phyloP scores from a whole-genome alignment of 129 eudicot species.

The Helianthus annuus region DNA sequence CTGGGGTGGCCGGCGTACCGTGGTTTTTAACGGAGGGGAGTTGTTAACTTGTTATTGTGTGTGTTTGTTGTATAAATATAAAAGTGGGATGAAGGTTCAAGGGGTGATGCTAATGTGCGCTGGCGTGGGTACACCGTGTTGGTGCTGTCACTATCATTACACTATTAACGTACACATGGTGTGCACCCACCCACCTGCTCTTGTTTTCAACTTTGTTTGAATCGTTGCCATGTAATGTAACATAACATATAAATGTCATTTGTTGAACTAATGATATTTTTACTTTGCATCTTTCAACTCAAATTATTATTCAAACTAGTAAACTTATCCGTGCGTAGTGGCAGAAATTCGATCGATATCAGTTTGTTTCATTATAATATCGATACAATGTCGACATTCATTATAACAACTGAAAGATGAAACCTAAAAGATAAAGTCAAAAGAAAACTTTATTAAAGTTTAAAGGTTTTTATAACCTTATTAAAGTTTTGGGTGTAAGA shows the following conservation, averaged over 20 bases:
- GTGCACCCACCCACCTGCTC: conserved; percentile 35
- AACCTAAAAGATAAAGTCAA: too few relatives aligned
- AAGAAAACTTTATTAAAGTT: too few relatives aligned
- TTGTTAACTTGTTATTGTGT: not conserved
- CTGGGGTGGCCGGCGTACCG: conserved; percentile 26
- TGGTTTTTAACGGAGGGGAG: conserved; percentile 17
- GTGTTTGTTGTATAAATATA: not conserved
- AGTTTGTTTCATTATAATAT: too few relatives aligned
- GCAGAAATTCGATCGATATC: too few relatives aligned
- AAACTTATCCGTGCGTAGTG: too few relatives aligned
- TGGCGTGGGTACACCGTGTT: conserved; percentile 26
- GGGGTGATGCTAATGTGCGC: conserved; percentile 30
- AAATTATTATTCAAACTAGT: too few relatives aligned
- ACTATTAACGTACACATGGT: conserved; percentile 22
- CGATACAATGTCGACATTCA: too few relatives aligned
- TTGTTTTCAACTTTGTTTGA: not conserved
- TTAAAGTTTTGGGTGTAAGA: too few relatives aligned
- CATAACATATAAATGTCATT: conserved; percentile 5
- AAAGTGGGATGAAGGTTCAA: not conserved
- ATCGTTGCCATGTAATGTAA: not conserved
- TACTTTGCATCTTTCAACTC: too few relatives aligned
- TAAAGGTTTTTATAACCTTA: too few relatives aligned
- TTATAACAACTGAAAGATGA: too few relatives aligned
- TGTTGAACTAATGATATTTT: not conserved
- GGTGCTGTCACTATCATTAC: conserved; percentile 16